Evolutionary conservation across 2,329 filamentous ascomycete species (phyloP).

Genomic region (Byssothecium circinans): DNA sequence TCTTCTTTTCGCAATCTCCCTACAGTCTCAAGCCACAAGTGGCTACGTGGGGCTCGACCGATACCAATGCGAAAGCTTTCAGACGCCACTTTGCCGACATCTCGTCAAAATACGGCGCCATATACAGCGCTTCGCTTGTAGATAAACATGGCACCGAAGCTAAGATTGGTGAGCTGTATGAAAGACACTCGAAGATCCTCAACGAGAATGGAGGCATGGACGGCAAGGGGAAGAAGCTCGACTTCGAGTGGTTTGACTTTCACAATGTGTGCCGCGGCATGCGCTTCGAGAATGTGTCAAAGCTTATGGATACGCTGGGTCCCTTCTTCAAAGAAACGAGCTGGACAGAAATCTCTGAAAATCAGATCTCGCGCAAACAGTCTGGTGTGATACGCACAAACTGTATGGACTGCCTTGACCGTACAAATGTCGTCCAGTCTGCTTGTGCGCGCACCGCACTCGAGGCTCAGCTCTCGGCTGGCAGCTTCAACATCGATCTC

Average conservation of each 20-base stretch:
- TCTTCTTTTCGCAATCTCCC: constrained; percentile 93
- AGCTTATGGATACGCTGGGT: constrained; percentile 71
- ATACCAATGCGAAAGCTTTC: constrained; percentile 78
- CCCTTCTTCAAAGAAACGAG: constrained; percentile 69
- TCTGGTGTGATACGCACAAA: constrained; percentile 86
- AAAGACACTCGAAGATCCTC: constrained; percentile 65
- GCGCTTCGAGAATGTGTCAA: constrained; percentile 93
- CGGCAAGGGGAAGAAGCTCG: constrained; percentile 53
- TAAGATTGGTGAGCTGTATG: constrained; percentile 76
- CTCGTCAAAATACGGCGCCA: constrained; percentile 67
- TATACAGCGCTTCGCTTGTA: constrained; percentile 82
- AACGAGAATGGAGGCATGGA: constrained; percentile 62
- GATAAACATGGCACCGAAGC: constrained; percentile 85
- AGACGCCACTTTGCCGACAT: constrained; percentile 76
- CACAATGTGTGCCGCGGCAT: constrained; percentile 90
- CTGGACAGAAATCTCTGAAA: constrained; percentile 64
- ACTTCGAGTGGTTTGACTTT: constrained; percentile 97
- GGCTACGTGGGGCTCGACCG: constrained; percentile 75
- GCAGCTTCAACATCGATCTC: constrained; percentile 74
- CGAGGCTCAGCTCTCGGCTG: constrained; percentile 73
- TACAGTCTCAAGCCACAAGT: constrained; percentile 91
- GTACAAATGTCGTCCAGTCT: constrained; percentile 94
- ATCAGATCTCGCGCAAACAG: constrained; percentile 56
- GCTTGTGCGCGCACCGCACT: constrained; percentile 83
- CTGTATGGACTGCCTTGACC: constrained; percentile 97